Evolutionary conservation across 73 alveolate genomes (phyloP), one percentile per base, ranked within the genome.

Genomic region (Paramecium bursaria): DNA sequence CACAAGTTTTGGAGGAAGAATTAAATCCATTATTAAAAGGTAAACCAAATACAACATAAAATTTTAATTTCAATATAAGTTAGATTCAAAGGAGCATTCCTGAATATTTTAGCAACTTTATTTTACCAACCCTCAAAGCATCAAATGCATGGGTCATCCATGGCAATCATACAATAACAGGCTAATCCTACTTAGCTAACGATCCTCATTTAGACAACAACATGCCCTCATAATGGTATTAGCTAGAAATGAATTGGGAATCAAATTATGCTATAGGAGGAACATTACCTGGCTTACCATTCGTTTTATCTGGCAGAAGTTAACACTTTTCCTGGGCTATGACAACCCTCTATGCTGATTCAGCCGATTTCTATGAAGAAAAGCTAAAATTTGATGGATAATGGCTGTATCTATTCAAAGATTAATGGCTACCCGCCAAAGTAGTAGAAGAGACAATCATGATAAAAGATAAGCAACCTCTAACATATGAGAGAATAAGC

Each of bases 181-280:
- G 98, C 61, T 92, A 96, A 57, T 98, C 99, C 13, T 74, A 94
- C 13, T 87, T 93, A 48, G 92, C 95, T n/a, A 94, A 94, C 80
- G 99, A 95, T 85, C 99, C 99, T 39, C 99, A 95, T 91, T 82
- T 95, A 60, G 92, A 86, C 42, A 90, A 90, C 46, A 21, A 79
- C n/a, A 88, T 95, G 25, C 99, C 98, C 15, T 74, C 94, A 54
- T 93, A 87, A 50, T 90, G 95, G 94, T 94, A 92, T 86, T 74
- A 90, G 54, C 86, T 86, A 21, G 97, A 92, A 73, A 42, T 95
- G 9, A 53, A 50, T 48, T 48, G 55, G 30, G 74, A 73, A 27
- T 29, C 23, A 73, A 52, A 88, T 51, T 87, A 42, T 22, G 30
- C 85, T 10, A 49, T 90, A 46, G 98, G 98, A n/a, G 93, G 92